These are phyloP conservation scores for Lyophyllum shimeji DNA, from an alignment of 768 basidiomycete genomes.

Conservation along the genomic window DNA sequence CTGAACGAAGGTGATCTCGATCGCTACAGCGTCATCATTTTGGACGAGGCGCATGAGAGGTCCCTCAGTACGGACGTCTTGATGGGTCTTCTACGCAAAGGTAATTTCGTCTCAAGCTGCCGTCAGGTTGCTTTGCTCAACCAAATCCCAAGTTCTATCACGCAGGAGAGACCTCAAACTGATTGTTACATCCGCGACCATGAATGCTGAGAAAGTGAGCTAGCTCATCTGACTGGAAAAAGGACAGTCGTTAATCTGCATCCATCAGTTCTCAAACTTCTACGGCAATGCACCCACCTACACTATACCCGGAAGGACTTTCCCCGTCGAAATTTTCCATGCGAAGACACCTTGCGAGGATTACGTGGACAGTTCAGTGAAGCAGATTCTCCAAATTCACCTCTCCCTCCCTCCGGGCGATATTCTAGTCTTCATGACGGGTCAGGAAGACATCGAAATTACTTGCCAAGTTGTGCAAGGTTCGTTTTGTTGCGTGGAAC, in stretches of 20 bases:
- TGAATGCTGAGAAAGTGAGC: conserved; percentile 96
- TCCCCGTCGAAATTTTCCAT: conserved; percentile 96
- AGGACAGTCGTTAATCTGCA: not conserved
- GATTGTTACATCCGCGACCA: conserved; percentile 97
- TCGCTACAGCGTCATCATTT: conserved; percentile 93
- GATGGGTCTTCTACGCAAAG: conserved; percentile 94
- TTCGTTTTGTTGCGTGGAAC: conserved; percentile 25
- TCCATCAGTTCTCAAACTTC: conserved; percentile 81
- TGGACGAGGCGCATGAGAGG: conserved; percentile 99
- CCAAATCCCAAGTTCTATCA: conserved; percentile 62
- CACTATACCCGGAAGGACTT: conserved; percentile 90
- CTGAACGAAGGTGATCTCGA: conserved; percentile 98
- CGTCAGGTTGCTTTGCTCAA: conserved; percentile 7
- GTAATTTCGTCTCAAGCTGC: conserved; percentile 44
- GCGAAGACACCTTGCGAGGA: conserved; percentile 98
- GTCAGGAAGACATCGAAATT: conserved; percentile 98
- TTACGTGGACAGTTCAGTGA: conserved; percentile 97
- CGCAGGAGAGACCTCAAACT: conserved; percentile 91
- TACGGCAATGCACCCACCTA: conserved; percentile 95
- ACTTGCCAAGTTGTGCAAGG: conserved; percentile 94
- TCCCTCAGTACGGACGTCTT: conserved; percentile 97
- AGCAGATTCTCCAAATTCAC: conserved; percentile 97
- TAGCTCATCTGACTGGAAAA: not conserved
- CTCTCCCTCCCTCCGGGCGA: conserved; percentile 91
- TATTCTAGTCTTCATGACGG: conserved; percentile 98